Evolutionary conservation across 2,329 filamentous ascomycete species (phyloP).

Genomic region (Fusarium luffae): DNA sequence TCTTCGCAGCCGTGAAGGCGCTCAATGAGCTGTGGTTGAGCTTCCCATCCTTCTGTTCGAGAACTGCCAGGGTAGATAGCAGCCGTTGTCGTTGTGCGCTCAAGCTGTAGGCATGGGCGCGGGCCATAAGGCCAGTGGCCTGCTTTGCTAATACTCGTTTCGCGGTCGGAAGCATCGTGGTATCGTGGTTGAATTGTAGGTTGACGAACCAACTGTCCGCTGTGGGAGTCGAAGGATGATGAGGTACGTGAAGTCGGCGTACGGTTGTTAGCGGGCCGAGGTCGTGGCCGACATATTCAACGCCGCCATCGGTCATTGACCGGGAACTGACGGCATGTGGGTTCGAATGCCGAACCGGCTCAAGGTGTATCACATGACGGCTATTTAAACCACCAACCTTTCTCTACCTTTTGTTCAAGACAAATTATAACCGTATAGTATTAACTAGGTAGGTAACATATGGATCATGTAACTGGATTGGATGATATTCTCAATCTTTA

Average conservation of each 20-base stretch:
- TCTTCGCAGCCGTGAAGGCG: slow-evolving; percentile 85
- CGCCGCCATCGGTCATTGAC: slow-evolving; percentile 46
- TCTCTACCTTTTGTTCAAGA: background rate
- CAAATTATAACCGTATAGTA: background rate
- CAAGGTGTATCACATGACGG: slow-evolving; percentile 24
- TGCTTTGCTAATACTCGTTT: slow-evolving; percentile 46
- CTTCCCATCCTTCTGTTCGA: slow-evolving; percentile 93
- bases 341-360: slow-evolving; percentile 40
- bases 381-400: background rate
- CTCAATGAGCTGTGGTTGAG: slow-evolving; percentile 85
- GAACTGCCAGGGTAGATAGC: slow-evolving; percentile 87
- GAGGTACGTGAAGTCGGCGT: slow-evolving; percentile 34
- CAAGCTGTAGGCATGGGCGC: slow-evolving; percentile 40
- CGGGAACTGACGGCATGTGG: slow-evolving; percentile 40
- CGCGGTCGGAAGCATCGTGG: slow-evolving; percentile 49
- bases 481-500: background rate
- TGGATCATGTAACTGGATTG: background rate
- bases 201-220: slow-evolving; percentile 28
- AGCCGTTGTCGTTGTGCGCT: slow-evolving; percentile 59
- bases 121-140: slow-evolving; percentile 44
- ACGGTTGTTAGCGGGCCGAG: slow-evolving; percentile 56
- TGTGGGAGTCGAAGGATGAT: slow-evolving; percentile 19
- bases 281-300: slow-evolving; percentile 41
- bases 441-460: too few species aligned
- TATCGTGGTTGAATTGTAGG: slow-evolving; percentile 21